Base-by-base conservation (phyloP, 2,329 filamentous ascomycete species). In the Talaromyces albobiverticillius region DNA sequence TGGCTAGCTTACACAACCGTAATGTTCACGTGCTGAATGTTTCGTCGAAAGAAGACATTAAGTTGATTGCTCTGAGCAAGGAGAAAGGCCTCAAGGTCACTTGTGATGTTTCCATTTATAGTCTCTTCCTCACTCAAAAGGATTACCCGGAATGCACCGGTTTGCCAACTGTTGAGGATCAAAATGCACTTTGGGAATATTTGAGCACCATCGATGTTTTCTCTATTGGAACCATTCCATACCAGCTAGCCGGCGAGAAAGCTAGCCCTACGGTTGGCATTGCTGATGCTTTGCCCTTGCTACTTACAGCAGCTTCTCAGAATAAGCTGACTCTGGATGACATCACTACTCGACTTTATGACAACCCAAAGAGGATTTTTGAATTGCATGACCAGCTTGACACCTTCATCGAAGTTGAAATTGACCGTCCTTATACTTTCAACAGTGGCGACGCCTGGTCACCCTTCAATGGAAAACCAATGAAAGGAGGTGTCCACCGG, bases 21-120 rank as follows among this genome's bases (percentile, higher is more conserved):
- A 88, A 87, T 64, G 85, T 92, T 58, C 88, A 92, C 66, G 87
- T 92, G 61, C 89, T 87, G 50, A 89, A 86, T 48, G 86, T 92
- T 34, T 90, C 86, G n/a, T 87, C 84, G 58, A 89, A 86, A 75
- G 88, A 91, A 59, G 88, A 92, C 62, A 90, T 92, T 64, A 82
- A 79, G 58, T 76, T 92, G 49, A 90, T 92, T 64, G 83, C 87
- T 7, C 80, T 92, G 26, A 86, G 86, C 75, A 92, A 92, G 74
- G 80, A 84, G 65, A 92, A 91, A 76, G 88, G 88, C n/a, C 76
- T 92, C 55, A 86, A 86, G 69, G 87, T 92, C 42, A 91, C 88
- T 20, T 92, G 88, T 71, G 88, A 92, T 68, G 88, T 92, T 41
- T 87, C 85, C n/a, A 81, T 92, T 63, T 91, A 89, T 76, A 83